Conservation (phyloP, 352 stramenopile species). For the Phytopythium helicoides region DNA sequence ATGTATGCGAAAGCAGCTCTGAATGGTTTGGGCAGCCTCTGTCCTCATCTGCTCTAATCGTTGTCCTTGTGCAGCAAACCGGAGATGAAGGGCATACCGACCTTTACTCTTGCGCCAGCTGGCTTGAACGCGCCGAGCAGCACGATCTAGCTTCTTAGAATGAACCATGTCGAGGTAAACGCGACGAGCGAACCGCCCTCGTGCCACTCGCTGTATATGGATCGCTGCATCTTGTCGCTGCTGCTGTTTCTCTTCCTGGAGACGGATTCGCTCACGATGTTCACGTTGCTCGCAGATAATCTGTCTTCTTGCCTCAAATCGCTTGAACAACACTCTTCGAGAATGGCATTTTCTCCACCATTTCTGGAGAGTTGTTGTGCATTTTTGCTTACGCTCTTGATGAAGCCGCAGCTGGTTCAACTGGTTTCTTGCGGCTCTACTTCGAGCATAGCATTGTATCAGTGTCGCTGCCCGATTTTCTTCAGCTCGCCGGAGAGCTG, state of each 20-base stretch:
- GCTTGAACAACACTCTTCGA: constrained; percentile 10
- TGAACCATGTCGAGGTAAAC: constrained; percentile 14
- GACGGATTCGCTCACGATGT: constrained; percentile 18
- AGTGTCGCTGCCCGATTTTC: constrained; percentile 21
- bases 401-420: background rate
- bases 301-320: constrained; percentile 25
- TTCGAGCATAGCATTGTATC: constrained; percentile 25
- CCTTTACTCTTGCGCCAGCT: constrained; percentile 49
- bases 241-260: constrained; percentile 9
- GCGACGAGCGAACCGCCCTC: constrained; percentile 30
- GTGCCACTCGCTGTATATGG: constrained; percentile 36
- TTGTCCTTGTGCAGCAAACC: constrained; percentile 45
- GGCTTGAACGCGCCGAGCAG: constrained; percentile 37
- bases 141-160: constrained; percentile 20
- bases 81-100: constrained; percentile 40
- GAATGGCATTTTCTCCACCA: constrained; percentile 24
- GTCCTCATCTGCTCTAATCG: constrained; percentile 23
- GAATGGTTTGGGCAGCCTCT: constrained; percentile 29
- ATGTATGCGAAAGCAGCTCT: constrained; percentile 34
- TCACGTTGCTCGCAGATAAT: constrained; percentile 26
- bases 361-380: constrained; percentile 11
- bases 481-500: constrained; percentile 6
- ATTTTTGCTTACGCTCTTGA: constrained; percentile 8
- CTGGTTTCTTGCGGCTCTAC: constrained; percentile 20
- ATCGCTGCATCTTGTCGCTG: constrained; percentile 16